Conservation (phyloP, 2,329 filamentous ascomycete genomes). For the Pyrenophora teres region DNA sequence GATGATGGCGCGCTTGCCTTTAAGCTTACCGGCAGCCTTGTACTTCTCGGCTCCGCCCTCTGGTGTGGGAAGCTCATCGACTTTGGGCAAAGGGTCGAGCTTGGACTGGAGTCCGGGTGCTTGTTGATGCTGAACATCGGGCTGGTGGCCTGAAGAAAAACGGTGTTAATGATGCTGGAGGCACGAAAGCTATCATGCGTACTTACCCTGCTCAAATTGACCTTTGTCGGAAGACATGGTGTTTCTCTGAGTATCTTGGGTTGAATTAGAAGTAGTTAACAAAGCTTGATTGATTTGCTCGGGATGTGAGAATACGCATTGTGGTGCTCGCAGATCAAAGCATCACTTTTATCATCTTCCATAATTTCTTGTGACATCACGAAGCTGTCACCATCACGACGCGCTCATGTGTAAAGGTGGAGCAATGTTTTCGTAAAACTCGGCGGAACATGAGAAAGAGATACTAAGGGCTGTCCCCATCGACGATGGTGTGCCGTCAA, state of each 20-base stretch:
- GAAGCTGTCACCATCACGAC: constrained; percentile 21
- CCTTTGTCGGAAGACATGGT: constrained; percentile 39
- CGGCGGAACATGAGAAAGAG: constrained; percentile 2
- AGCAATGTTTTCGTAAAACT: constrained; percentile 10
- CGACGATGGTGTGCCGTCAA: not conserved
- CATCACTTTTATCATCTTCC: constrained; percentile 18
- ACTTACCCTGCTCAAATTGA: constrained; percentile 45
- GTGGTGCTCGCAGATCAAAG: constrained; percentile 2
- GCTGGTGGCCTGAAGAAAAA: constrained; percentile 51
- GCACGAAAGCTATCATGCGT: not conserved
- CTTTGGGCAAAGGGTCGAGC: constrained; percentile 64
- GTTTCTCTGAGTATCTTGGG: constrained; percentile 52
- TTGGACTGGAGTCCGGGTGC: constrained; percentile 60
- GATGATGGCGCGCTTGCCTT: constrained; percentile 76
- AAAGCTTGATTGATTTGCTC: not conserved
- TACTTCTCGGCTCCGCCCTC: constrained; percentile 72
- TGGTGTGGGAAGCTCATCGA: constrained; percentile 68
- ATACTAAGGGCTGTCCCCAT: not conserved
- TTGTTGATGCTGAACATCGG: constrained; percentile 56
- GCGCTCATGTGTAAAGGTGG: constrained; percentile 18
- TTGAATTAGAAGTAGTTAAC: not conserved
- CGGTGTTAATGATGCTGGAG: constrained; percentile 1
- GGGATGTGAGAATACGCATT: not conserved
- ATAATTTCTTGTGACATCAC: constrained; percentile 34
- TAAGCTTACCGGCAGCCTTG: constrained; percentile 74